Evolutionary conservation across 1,139 yeast genomes (phyloP).

Genomic region (Scheffersomyces insectosa): DNA sequence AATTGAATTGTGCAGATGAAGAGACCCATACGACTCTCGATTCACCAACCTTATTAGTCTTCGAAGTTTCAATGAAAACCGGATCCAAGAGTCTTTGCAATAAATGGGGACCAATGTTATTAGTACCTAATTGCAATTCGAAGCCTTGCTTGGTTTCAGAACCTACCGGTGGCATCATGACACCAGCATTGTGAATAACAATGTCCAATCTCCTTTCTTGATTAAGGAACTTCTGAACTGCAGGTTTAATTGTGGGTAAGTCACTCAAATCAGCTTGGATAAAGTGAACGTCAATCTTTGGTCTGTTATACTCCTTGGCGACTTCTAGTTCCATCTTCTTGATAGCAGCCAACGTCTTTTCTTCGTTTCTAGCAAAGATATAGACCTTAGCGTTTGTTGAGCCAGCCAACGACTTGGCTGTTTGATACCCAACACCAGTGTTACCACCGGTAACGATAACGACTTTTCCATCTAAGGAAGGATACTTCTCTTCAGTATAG

Average conservation of each 20-base stretch:
- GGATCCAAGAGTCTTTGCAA: constrained; percentile 48
- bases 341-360: constrained; percentile 16
- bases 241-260: constrained; percentile 42
- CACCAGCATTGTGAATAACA: constrained; percentile 53
- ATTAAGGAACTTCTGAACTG: constrained; percentile 30
- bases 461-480: constrained; percentile 18
- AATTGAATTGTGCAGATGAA: constrained; percentile 37
- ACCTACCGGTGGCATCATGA: constrained; percentile 38
- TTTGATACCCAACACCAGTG: constrained; percentile 20
- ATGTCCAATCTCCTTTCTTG: constrained; percentile 33
- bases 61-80: constrained; percentile 33
- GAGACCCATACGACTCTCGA: constrained; percentile 50
- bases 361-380: constrained; percentile 18
- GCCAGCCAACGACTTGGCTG: constrained; percentile 10
- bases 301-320: constrained; percentile 8
- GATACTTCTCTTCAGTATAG: constrained; percentile 9
- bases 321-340: constrained; percentile 12
- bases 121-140: constrained; percentile 51
- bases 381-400: constrained; percentile 15
- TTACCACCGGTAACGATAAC: constrained; percentile 25
- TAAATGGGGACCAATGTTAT: constrained; percentile 50
- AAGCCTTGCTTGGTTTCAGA: constrained; percentile 37
- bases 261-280: constrained; percentile 44
- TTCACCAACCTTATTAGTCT: constrained; percentile 5
- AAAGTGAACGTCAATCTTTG: constrained; percentile 8